Evolutionary conservation across 225 moss, liverwort and hornwort genomes (phyloP), one percentile per base, ranked within the genome.

Genomic region (Straminergon stramineum): DNA sequence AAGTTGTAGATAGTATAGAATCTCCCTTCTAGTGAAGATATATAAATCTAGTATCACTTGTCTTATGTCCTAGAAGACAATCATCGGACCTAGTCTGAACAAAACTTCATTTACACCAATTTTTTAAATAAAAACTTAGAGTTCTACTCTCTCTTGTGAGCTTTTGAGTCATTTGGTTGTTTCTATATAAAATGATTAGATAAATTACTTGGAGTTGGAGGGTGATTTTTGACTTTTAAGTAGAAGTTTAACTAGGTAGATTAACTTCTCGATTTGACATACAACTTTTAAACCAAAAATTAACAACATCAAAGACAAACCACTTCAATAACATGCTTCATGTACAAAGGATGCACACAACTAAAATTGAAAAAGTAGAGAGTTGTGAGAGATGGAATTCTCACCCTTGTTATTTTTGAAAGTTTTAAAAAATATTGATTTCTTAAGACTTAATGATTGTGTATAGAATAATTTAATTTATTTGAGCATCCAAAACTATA

Each of bases 41-140:
- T 17, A 11, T 48, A 30, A 74, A 1, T 30, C 4, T 30, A 18
- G 31, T 17, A 11, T 30, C 11, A 18, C 6, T 6, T 48, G 2
- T 48, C 6, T 45, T 30, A 30, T 45, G 2, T 30, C 28, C 0
- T 30, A 0, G 10, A 3, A 28, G 4, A 45, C 28, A 74, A 28
- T 45, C 0, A 0, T 45, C 0, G 17, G 6, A 45, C 17, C 30
- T 30, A 45, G 2, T 45, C 2, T 35, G 6, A 55, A 55, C 1
- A 77, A 77, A 22, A 35, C 22, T 77, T 77, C 9, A 53, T 53
- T 3, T 53, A 9, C 2, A 0, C 4, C 34, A 77, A 53, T 77
- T 13, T 21, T 5, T 34, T 14, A 76, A 53, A 21, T 77, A 22
- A 35, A 53, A 34, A 2, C 2, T 30, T 30, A 18, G 5, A 31